A percentile compares a stretch with the other conserved stretches of the same genome.
These are phyloP conservation scores for Phytophthora cryptogea DNA, from an alignment of 352 stramenopile genomes.

Conservation along the genomic window DNA sequence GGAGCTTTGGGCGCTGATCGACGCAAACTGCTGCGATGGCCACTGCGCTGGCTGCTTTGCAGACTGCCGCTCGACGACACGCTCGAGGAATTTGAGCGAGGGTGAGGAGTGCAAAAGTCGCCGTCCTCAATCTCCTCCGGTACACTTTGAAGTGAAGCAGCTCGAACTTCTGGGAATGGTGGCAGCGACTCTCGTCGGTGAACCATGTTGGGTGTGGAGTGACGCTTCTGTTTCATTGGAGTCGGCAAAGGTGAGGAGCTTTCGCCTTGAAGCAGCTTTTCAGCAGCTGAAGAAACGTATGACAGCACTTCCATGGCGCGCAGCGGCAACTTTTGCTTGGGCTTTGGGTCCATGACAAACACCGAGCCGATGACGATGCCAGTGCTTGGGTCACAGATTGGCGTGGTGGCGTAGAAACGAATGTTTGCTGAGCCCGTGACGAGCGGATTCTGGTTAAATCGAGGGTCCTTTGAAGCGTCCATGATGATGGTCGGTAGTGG, in stretches of 20 bases:
- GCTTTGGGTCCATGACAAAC: constrained; percentile 79
- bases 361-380: constrained; percentile 74
- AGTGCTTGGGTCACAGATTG: constrained; percentile 63
- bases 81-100: constrained; percentile 32
- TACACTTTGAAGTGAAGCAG: constrained; percentile 49
- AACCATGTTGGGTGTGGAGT: constrained; percentile 17
- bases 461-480: constrained; percentile 80
- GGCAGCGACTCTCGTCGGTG: constrained; percentile 26
- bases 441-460: constrained; percentile 87
- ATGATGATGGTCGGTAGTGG: constrained; percentile 71
- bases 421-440: constrained; percentile 89
- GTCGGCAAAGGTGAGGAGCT: constrained; percentile 2
- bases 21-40: constrained; percentile 16
- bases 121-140: constrained; percentile 50
- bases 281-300: constrained; percentile 57
- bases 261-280: constrained; percentile 54
- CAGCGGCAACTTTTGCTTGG: constrained; percentile 52
- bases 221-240: constrained; percentile 34
- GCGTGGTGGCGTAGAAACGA: constrained; percentile 91
- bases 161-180: constrained; percentile 29
- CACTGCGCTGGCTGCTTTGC: constrained; percentile 7
- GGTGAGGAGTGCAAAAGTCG: constrained; percentile 31
- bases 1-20: constrained; percentile 15
- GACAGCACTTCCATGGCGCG: constrained; percentile 68
- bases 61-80: constrained; percentile 23